These are phyloP conservation scores for Chaetomium sp. DNA, from an alignment of 2,329 filamentous ascomycete genomes.

Conservation along the genomic window DNA sequence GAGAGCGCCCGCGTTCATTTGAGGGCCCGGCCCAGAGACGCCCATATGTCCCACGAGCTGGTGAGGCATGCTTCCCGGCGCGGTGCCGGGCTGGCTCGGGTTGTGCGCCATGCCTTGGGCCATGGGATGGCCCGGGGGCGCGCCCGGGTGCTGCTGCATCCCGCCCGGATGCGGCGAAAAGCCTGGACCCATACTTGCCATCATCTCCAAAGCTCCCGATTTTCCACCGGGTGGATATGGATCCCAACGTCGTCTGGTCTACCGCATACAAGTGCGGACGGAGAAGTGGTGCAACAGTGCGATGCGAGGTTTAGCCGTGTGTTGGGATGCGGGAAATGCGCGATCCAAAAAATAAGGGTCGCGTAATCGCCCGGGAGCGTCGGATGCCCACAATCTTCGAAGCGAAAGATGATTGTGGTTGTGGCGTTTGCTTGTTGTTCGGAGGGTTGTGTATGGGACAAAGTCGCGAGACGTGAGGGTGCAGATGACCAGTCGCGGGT, in stretches of 20 bases:
- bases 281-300: too few species aligned
- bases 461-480: constrained; percentile 4
- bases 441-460: background rate
- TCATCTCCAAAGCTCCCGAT: constrained; percentile 52
- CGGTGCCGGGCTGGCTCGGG: constrained; percentile 61
- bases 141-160: constrained; percentile 65
- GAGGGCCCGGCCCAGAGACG: constrained; percentile 64
- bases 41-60: constrained; percentile 63
- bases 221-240: constrained; percentile 57
- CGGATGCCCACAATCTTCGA: background rate
- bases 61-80: constrained; percentile 58
- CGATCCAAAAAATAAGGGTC: constrained; percentile 3
- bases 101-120: constrained; percentile 59
- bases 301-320: background rate
- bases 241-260: constrained; percentile 37
- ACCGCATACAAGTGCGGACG: constrained; percentile 38
- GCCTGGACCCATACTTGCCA: constrained; percentile 60
- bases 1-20: constrained; percentile 66
- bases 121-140: constrained; percentile 59
- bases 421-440: constrained; percentile 4
- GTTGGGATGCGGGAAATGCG: constrained; percentile 4
- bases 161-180: constrained; percentile 62
- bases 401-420: constrained; percentile 5
- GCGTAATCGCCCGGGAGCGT: constrained; percentile 9
- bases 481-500: constrained; percentile 6